These are phyloP conservation scores for Spatholobus suberectus DNA, from an alignment of 306 rosid genomes.

Conservation along the genomic window DNA sequence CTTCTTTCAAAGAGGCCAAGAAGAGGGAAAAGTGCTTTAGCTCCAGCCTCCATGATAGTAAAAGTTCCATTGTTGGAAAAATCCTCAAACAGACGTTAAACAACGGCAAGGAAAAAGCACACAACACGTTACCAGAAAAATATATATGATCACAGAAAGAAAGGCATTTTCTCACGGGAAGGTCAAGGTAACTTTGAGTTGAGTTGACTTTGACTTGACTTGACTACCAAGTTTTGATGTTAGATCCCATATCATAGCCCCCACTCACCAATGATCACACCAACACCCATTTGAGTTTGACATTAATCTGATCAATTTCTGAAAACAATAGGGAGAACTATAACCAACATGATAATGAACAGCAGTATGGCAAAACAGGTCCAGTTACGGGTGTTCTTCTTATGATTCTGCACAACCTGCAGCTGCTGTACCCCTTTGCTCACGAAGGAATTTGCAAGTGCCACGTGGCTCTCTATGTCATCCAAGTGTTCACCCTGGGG, in stretches of 20 bases:
- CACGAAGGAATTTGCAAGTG: constrained; percentile 73
- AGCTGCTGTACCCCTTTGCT: constrained; percentile 63
- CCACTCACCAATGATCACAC: neutral
- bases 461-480: constrained; percentile 81
- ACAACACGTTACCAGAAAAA: constrained; percentile 1
- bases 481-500: constrained; percentile 83
- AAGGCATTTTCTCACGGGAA: neutral
- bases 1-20: neutral
- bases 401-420: constrained; percentile 57
- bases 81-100: constrained; percentile 5
- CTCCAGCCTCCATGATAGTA: neutral
- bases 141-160: neutral
- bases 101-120: neutral
- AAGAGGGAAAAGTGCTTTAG: neutral
- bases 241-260: neutral
- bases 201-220: too few species aligned
- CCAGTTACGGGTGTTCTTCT: constrained; percentile 71
- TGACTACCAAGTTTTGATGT: constrained; percentile 8
- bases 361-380: constrained; percentile 59
- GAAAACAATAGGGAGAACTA: constrained; percentile 58
- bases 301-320: neutral
- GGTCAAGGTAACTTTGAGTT: neutral
- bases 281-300: neutral
- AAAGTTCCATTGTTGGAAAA: neutral
- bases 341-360: constrained; percentile 54